Conservation (phyloP, 192 early-diverging fungal species). For the Coemansia sp. region DNA sequence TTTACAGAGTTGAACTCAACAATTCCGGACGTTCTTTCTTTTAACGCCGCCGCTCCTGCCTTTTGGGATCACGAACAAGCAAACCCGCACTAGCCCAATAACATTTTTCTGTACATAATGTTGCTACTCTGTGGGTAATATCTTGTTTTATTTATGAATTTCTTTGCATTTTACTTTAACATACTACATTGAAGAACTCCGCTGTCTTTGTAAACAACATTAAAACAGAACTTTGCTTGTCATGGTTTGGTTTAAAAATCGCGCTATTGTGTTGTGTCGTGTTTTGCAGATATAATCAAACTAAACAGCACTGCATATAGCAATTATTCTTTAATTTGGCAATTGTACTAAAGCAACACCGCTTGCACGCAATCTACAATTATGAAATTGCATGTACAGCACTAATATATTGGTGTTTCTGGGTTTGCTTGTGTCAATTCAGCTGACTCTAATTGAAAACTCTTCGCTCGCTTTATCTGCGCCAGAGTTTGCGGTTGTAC, state of each 20-base stretch:
- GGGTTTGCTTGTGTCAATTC: not conserved
- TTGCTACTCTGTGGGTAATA: not conserved
- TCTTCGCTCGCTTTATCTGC: not conserved
- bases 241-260: not conserved
- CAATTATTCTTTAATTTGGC: not conserved
- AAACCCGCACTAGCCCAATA: not conserved
- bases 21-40: not conserved
- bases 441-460: not conserved
- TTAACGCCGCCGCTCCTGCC: not conserved
- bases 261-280: not conserved
- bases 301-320: not conserved
- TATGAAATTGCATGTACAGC: conserved; percentile 1
- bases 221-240: not conserved
- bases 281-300: not conserved
- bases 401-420: not conserved
- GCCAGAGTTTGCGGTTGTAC: not conserved
- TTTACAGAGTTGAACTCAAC: not conserved
- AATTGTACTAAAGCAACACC: conserved; percentile 1
- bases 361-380: conserved; percentile 1
- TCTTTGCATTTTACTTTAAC: not conserved
- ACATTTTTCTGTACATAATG: not conserved
- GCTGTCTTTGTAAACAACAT: not conserved
- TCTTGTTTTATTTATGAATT: not conserved
- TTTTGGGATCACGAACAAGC: not conserved
- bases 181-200: too few species aligned